A percentile compares a stretch with the other conserved stretches of the same genome.
These are phyloP conservation scores for Papilionanthe hybrid DNA, from an alignment of 116 monocot species.

Conservation along the genomic window DNA sequence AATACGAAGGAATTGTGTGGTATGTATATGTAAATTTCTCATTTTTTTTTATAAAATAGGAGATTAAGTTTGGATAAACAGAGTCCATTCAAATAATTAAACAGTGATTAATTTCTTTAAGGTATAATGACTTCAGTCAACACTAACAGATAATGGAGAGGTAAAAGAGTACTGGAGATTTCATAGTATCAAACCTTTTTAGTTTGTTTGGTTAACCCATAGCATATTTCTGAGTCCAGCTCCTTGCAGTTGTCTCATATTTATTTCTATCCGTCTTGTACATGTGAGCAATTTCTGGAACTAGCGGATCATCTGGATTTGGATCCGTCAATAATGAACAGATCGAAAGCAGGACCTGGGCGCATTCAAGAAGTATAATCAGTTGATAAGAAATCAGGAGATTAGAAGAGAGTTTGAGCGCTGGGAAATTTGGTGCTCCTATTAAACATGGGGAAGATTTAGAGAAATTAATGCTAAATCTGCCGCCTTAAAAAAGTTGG, in stretches of 20 bases:
- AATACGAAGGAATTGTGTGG: too few relatives aligned
- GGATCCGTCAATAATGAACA: conserved; percentile 26
- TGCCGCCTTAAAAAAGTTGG: background rate
- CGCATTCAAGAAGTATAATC: background rate
- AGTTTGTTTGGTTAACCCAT: conserved; percentile 17
- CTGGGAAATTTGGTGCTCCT: background rate
- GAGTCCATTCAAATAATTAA: too few relatives aligned
- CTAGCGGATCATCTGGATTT: conserved; percentile 35
- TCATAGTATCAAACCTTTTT: too few relatives aligned
- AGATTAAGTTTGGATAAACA: too few relatives aligned
- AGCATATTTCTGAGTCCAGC: conserved; percentile 43
- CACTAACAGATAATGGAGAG: too few relatives aligned
- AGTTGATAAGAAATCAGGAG: background rate
- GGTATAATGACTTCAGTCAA: too few relatives aligned
- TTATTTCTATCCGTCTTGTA: conserved; percentile 33
- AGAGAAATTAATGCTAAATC: background rate
- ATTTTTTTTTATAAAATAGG: too few relatives aligned
- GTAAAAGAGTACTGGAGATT: too few relatives aligned
- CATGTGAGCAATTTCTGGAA: conserved; percentile 40
- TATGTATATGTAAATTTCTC: too few relatives aligned
- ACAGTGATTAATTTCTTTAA: too few relatives aligned
- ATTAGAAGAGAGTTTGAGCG: background rate
- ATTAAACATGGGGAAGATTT: background rate
- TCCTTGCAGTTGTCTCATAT: conserved; percentile 31
- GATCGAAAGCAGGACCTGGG: conserved; percentile 29